A percentile compares a stretch with the other conserved stretches of the same genome.
These are phyloP conservation scores for Clarkia xantiana DNA, from an alignment of 345 rosid species.

Conservation along the genomic window DNA sequence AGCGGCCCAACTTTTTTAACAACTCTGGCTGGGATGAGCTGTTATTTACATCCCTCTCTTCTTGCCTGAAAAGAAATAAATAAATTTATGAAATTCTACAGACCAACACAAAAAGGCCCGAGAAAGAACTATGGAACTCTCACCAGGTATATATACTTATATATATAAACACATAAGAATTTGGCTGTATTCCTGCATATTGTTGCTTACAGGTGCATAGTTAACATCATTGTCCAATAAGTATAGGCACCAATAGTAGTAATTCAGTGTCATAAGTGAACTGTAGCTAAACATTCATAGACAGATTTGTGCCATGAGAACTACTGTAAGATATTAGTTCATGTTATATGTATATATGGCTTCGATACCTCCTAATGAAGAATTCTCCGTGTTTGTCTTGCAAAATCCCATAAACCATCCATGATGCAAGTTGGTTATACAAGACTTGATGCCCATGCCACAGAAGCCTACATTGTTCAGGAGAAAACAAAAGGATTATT, in stretches of 20 bases:
- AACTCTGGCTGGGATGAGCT: slow-evolving; percentile 43
- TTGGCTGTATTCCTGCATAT: no score
- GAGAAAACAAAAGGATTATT: slow-evolving; percentile 4
- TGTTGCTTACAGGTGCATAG: no score
- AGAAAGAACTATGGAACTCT: not conserved
- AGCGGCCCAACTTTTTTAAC: slow-evolving; percentile 46
- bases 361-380: slow-evolving; percentile 57
- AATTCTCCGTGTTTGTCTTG: slow-evolving; percentile 92
- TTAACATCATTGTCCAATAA: no score
- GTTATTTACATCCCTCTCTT: slow-evolving; percentile 48
- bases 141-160: no score
- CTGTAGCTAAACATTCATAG: not conserved
- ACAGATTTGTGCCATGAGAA: not conserved
- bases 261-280: no score
- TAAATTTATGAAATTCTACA: not conserved
- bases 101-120: not conserved
- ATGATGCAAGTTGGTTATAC: slow-evolving; percentile 88
- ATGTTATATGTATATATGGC: not conserved
- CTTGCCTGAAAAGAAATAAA: slow-evolving; percentile 50
- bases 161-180: no score
- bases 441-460: slow-evolving; percentile 98
- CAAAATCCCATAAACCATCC: slow-evolving; percentile 96
- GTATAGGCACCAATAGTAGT: no score
- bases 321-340: not conserved
- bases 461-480: slow-evolving; percentile 54